Evolutionary conservation across 2,329 filamentous ascomycete genomes (phyloP).

Genomic region (Cercospora janseana): DNA sequence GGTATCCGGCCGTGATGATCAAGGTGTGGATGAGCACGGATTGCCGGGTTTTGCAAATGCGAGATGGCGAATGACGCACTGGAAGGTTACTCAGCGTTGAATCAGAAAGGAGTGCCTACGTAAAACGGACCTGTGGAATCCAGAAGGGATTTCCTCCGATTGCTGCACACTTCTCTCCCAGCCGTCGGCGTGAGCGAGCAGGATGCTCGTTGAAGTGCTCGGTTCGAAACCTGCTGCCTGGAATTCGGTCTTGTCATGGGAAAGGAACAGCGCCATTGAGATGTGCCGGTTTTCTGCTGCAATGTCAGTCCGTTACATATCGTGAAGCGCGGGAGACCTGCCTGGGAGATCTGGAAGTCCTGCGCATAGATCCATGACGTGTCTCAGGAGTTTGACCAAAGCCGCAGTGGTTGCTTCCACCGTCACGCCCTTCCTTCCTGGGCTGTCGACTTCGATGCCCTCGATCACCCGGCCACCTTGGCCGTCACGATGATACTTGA

Average conservation of each 20-base stretch:
- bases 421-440: conserved; percentile 37
- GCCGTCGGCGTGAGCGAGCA: conserved; percentile 40
- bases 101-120: neutral
- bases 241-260: conserved; percentile 41
- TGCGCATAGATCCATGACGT: conserved; percentile 41
- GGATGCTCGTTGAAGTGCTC: conserved; percentile 33
- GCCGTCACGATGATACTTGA: conserved; percentile 41
- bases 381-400: conserved; percentile 45
- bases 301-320: neutral
- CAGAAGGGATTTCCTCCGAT: conserved; percentile 38
- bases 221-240: conserved; percentile 44
- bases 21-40: conserved; percentile 3
- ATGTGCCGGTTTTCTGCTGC: conserved; percentile 42
- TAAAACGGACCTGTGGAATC: conserved; percentile 42
- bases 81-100: conserved; percentile 11
- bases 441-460: conserved; percentile 34
- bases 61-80: conserved; percentile 28
- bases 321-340: conserved; percentile 27
- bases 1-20: conserved; percentile 16
- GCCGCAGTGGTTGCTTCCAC: conserved; percentile 43
- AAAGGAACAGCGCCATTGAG: conserved; percentile 48
- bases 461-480: conserved; percentile 22
- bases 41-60: conserved; percentile 18
- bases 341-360: conserved; percentile 46
- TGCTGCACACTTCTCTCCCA: conserved; percentile 40